Evolutionary conservation across 2,329 filamentous ascomycete species (phyloP).

Genomic region (Bertia moriformis): DNA sequence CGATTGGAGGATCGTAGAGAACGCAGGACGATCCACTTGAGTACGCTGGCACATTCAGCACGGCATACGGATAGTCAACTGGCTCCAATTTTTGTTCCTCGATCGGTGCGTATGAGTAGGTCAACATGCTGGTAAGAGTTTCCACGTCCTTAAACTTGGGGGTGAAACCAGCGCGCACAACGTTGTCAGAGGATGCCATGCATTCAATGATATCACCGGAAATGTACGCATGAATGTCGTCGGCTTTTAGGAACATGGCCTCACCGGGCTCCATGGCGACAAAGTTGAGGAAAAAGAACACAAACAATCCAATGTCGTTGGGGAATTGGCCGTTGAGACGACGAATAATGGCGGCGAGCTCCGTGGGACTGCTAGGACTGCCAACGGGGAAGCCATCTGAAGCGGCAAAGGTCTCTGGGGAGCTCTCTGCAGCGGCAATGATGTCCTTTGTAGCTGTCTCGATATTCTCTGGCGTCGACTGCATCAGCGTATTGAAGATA

Average conservation of each 20-base stretch:
- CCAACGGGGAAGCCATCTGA: slow-evolving; percentile 48
- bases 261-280: slow-evolving; percentile 78
- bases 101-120: slow-evolving; percentile 89
- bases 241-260: slow-evolving; percentile 87
- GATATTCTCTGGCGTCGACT: slow-evolving; percentile 52
- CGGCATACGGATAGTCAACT: slow-evolving; percentile 70
- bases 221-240: slow-evolving; percentile 93
- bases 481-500: slow-evolving; percentile 70
- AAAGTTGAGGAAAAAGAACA: slow-evolving; percentile 94
- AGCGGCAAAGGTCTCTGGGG: slow-evolving; percentile 51
- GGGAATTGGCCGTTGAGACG: slow-evolving; percentile 76
- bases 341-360: slow-evolving; percentile 62
- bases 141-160: slow-evolving; percentile 96
- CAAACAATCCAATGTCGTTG: slow-evolving; percentile 79
- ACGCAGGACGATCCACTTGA: slow-evolving; percentile 56
- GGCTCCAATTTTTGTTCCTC: slow-evolving; percentile 87
- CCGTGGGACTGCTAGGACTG: slow-evolving; percentile 49
- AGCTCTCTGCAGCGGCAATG: slow-evolving; percentile 48
- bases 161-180: slow-evolving; percentile 90
- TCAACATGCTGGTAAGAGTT: slow-evolving; percentile 80
- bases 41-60: slow-evolving; percentile 70
- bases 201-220: slow-evolving; percentile 94
- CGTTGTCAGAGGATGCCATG: slow-evolving; percentile 98
- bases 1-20: slow-evolving; percentile 89
- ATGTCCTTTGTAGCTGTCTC: slow-evolving; percentile 53